Evolutionary conservation across 1,284 basidiomycete species (phyloP), one percentile per base, ranked within the genome.

Genomic region (Boletus hoseneyae): DNA sequence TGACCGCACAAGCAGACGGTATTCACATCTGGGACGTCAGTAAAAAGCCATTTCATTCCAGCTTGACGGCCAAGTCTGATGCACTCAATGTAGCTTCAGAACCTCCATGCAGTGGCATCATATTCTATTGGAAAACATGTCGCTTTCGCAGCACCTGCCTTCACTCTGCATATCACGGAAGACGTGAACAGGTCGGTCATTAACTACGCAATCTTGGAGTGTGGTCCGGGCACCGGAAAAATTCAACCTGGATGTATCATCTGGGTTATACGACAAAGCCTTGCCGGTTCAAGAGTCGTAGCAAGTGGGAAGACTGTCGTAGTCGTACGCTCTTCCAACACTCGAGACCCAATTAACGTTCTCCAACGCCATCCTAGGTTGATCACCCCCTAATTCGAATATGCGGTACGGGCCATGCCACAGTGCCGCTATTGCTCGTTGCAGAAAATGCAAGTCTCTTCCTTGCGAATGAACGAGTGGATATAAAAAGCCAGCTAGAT

Each of bases 21-120:
- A 69, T 89, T 39, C 84, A 89, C 67, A 63, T 89, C 43, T 66
- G 86, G 48, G 83, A 89, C 63, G 86, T 88, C 62, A 64, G 80
- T 71, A 36, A 52, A 54, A 48, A 45, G 33, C 18, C n/a, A 29
- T 45, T 42, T 37, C 33, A 44, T 50, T 27, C 33, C 33, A 3
- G 10, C 29, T 27, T 34, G 40, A 34, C 34, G 18, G 16, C 15
- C 39, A 30, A 30, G 29, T 48, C 59, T 67, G 38, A 60, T 40
- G n/a, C 30, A 12, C 19, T 36, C 42, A 27, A 54, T 33, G n/a
- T 58, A 89, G 86, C 70, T 85, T 23, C 76, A 79, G n/a, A 78
- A 78, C 37, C 68, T 85, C 5, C 86, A 87, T 55, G 75, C 85
- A 3, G 72, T 82, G 1, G 73, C 79, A 16, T 87, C 87, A 0